These are phyloP conservation scores for Fomes fomentarius DNA, from an alignment of 1,284 basidiomycete species.

Conservation along the genomic window DNA sequence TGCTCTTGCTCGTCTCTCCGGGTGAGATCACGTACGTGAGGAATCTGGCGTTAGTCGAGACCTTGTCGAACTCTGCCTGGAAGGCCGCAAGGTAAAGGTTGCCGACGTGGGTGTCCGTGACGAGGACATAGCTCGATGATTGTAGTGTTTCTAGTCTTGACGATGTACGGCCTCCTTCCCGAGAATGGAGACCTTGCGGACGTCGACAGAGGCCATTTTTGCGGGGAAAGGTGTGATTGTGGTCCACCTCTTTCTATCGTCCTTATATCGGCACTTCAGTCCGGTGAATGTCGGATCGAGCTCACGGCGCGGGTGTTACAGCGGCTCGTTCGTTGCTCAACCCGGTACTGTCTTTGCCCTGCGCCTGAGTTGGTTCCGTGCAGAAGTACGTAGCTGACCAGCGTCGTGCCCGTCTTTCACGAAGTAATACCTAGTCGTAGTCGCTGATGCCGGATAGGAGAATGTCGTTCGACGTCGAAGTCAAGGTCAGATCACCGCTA, in stretches of 20 bases:
- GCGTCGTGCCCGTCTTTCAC: too few species aligned
- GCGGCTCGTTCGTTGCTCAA: too few species aligned
- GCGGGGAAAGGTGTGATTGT: not conserved
- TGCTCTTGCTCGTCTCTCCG: slow-evolving; percentile 91
- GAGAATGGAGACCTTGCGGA: slow-evolving; percentile 82
- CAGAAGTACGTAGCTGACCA: too few species aligned
- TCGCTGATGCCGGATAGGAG: too few species aligned
- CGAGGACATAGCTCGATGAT: slow-evolving; percentile 89
- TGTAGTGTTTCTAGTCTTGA: slow-evolving; percentile 71
- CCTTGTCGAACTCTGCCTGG: slow-evolving; percentile 63
- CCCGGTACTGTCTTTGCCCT: too few species aligned
- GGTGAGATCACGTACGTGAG: slow-evolving; percentile 83
- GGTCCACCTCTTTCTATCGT: not conserved
- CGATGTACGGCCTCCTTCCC: slow-evolving; percentile 84
- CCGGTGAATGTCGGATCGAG: not conserved
- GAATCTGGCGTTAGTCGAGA: slow-evolving; percentile 61
- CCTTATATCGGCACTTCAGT: not conserved
- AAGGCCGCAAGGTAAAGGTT: slow-evolving; percentile 76
- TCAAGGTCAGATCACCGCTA: too few species aligned
- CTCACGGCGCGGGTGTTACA: too few species aligned
- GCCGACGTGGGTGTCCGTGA: slow-evolving; percentile 93
- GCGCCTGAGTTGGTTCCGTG: too few species aligned
- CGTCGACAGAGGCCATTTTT: slow-evolving; percentile 40
- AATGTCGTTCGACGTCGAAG: too few species aligned
- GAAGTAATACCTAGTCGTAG: too few species aligned